Evolutionary conservation across 2,329 filamentous ascomycete species (phyloP).

Genomic region (Diaporthe ilicicola): DNA sequence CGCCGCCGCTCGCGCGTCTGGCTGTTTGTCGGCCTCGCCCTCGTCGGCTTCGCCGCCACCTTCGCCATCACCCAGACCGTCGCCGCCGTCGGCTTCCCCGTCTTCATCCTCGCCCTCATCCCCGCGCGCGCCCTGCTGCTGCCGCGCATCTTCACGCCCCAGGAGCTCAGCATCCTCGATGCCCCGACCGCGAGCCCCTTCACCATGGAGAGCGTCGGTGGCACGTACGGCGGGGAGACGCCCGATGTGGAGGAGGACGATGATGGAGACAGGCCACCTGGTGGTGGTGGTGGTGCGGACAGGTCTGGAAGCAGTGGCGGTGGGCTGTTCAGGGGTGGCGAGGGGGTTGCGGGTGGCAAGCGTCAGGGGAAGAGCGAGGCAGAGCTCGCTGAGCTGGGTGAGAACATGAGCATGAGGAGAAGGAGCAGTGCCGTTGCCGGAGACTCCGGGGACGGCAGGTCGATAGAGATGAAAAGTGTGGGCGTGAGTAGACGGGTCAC

Average conservation of each 20-base stretch:
- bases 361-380: slow-evolving; percentile 42
- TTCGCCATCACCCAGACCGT: slow-evolving; percentile 86
- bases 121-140: slow-evolving; percentile 71
- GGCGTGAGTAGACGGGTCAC: slow-evolving; percentile 33
- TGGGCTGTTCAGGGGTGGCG: slow-evolving; percentile 27
- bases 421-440: slow-evolving; percentile 32
- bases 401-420: slow-evolving; percentile 35
- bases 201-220: slow-evolving; percentile 79
- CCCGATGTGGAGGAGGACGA: slow-evolving; percentile 28
- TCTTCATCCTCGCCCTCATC: slow-evolving; percentile 75
- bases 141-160: slow-evolving; percentile 65
- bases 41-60: slow-evolving; percentile 77
- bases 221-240: slow-evolving; percentile 54
- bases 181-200: slow-evolving; percentile 79
- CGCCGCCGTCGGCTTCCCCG: slow-evolving; percentile 81
- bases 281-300: slow-evolving; percentile 23
- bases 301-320: slow-evolving; percentile 13
- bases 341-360: slow-evolving; percentile 26
- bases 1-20: slow-evolving; percentile 73
- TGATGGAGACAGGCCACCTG: slow-evolving; percentile 16
- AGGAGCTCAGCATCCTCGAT: slow-evolving; percentile 72
- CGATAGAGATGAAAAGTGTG: slow-evolving; percentile 40
- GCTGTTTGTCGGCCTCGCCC: slow-evolving; percentile 74
- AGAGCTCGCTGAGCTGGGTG: slow-evolving; percentile 48
- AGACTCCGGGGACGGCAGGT: slow-evolving; percentile 31